Base-by-base conservation (phyloP, 306 rosid genomes). In the Vigna nakashimae region DNA sequence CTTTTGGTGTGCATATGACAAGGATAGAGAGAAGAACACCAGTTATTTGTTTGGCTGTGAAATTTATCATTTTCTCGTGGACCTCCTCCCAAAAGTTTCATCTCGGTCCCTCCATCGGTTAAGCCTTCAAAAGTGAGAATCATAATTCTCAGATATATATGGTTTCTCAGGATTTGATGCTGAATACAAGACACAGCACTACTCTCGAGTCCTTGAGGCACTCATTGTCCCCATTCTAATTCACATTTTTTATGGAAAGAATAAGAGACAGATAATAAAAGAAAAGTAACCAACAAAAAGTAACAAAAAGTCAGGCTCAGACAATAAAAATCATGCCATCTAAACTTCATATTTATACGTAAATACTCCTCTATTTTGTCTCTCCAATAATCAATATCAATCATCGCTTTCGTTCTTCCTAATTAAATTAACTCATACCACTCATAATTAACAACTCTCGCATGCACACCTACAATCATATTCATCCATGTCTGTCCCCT, bases 111-210 rank as follows among this genome's bases (percentile, higher is more conserved):
- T 80, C 58, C 50, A 56, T 10, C 26, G 78, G 62, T 82, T 71
- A 85, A 83, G 80, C 82, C 76, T 86, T 87, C 90, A 87, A 90
- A 90, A 88, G 96, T 85, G 69, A 84, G 75, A 92, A 90, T 92
- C 89, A 90, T 94, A 45, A 80, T 82, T 77, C 86, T 51, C 79
- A 71, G 74, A 75, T 65, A 83, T 80, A 75, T 65, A 83, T 80
- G 87, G 71, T 67, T 84, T 91, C 26, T 71, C 59, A 82, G 89
- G 86, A 81, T 85, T 86, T 86, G 70, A 85, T 87, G 90, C 88
- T 89, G 93, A 92, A 90, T 87, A 88, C 88, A 87, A 93, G 89
- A 90, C 90, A 89, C 38, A 66, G 78, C 90, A 88, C 84, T 86
- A 69, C 48, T 73, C 72, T 85, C 78, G 52, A 84, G 80, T 89